These are phyloP conservation scores for Neonectria ditissima DNA, from an alignment of 2,329 filamentous ascomycete genomes.

Conservation along the genomic window DNA sequence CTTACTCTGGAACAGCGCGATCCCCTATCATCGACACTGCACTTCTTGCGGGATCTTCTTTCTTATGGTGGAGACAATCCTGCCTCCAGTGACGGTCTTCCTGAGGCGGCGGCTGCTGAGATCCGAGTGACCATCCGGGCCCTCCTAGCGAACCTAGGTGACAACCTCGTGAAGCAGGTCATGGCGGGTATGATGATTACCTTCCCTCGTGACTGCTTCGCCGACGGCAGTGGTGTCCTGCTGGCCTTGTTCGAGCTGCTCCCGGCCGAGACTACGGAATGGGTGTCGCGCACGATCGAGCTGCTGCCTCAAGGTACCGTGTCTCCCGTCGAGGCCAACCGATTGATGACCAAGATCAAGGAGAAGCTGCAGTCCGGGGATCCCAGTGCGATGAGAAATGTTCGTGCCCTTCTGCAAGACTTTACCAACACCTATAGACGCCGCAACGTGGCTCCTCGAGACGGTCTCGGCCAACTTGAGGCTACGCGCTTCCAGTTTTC, in stretches of 20 bases:
- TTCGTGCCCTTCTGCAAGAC: conserved; percentile 88
- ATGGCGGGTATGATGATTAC: conserved; percentile 99
- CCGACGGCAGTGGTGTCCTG: conserved; percentile 92
- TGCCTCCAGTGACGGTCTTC: conserved; percentile 69
- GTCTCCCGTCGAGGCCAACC: conserved; percentile 81
- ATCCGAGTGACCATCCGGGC: conserved; percentile 79
- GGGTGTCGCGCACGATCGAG: conserved; percentile 86
- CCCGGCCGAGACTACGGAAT: conserved; percentile 80
- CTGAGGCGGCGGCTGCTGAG: conserved; percentile 72
- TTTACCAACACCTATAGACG: conserved; percentile 96
- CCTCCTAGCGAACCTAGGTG: conserved; percentile 77
- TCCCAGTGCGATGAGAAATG: conserved; percentile 73
- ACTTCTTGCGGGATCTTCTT: conserved; percentile 92
- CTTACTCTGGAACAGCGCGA: conserved; percentile 91
- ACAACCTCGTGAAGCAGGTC: conserved; percentile 85
- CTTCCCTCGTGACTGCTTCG: conserved; percentile 95
- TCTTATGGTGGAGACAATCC: conserved; percentile 86
- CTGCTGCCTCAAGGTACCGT: conserved; percentile 87
- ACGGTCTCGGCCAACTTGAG: conserved; percentile 89
- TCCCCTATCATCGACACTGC: conserved; percentile 88
- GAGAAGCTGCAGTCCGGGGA: conserved; percentile 79
- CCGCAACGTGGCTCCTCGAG: conserved; percentile 93
- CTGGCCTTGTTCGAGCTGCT: conserved; percentile 89
- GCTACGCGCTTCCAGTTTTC: conserved; percentile 86
- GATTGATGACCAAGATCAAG: conserved; percentile 82